Base-by-base conservation (phyloP, 805 yeast genomes). In the Yarrowia sp. region DNA sequence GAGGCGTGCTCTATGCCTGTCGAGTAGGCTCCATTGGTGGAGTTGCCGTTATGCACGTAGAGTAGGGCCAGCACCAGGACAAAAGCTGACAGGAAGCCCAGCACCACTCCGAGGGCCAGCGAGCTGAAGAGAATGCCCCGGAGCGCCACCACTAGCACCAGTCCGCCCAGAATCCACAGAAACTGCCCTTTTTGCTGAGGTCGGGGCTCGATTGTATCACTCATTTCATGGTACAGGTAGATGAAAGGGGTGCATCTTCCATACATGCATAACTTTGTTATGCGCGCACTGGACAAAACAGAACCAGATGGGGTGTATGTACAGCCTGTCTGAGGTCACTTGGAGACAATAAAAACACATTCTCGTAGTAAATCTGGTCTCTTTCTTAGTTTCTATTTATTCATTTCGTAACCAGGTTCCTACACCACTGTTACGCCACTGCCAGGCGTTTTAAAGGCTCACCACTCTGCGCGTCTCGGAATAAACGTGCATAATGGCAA, bases 231-330 rank as follows among this genome's bases (percentile, higher is more conserved):
- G 44, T 51, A 36, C 26, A 12, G 30, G 46, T 22, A 26, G 14
- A 51, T 51, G 58, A 51, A 33, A 51, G 58, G 58, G 58, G 58
- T 51, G 58, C 58, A 33, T 33, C 28, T 36, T 19, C 35, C 24
- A 38, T 54, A 54, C 61, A 54, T 54, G 61, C 46, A 54, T 54
- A 54, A 54, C 61, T 54, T 38, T 32, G 41, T 49, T 52, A 52
- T 36, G 44, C 56, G 54, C 58, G 58, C 58, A 35, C 19, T 14
- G 38, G n/a, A n/a, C n/a, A n/a, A n/a, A n/a, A n/a, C n/a, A n/a
- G n/a, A n/a, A n/a, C n/a, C n/a, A n/a, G n/a, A n/a, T 4, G 33
- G 21, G 21, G 22, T 0, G 33, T 24, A 2, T 22, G 11, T 9
- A 5, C n/a, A 12, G 24, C 24, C 10, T 1, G 8, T 21, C 4